Base-by-base conservation (phyloP, 495 filamentous ascomycete species). In the Penicillium chermesinum region DNA sequence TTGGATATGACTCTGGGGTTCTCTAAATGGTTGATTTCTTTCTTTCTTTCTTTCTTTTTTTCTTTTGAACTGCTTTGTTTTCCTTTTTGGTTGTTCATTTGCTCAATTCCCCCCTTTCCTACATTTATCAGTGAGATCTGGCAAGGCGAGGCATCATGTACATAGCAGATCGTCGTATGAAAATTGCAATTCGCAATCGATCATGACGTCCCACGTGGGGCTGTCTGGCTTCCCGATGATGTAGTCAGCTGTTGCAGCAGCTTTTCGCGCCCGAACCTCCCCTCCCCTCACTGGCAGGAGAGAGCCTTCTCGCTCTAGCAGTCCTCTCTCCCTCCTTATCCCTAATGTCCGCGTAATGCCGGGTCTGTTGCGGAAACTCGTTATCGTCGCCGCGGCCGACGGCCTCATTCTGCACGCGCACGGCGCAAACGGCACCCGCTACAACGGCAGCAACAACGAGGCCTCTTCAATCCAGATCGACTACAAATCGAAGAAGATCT, bases 311-410 rank as follows among this genome's bases (percentile, higher is more conserved):
- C 19, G 12, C 2, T 43, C 22, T 20, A 27, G 10, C n/a, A 12
- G 12, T 33, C 41, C 30, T 35, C 19, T 18, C 17, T 27, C 20
- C 4, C 2, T 38, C 7, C 12, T 6, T 44, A 41, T 15, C 30
- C 40, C 12, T 4, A 18, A 34, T 38, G 13, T 38, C 30, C 6
- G 22, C 48, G 48, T 48, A 41, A 93, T 93, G 86, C 82, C 88
- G 51, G 74, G 79, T 57, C 66, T 94, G 45, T 79, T 84, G 54
- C 83, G 88, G 51, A 95, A 90, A 62, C 64, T 95, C 38, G 58
- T 89, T 42, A 78, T 95, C 51, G 83, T 85, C 67, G 91, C 91
- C 38, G 82, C 89, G 10, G 80, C 86, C 39, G 91, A 97, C 58
- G 93, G 93, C 25, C 76, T 97, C 17, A 73, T 95, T 50, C 73